Percentiles rank a stretch among this genome's conserved stretches.
Evolutionary conservation across 108 stramenopile genomes (phyloP).

Genomic region (Mediolabrus comicus): DNA sequence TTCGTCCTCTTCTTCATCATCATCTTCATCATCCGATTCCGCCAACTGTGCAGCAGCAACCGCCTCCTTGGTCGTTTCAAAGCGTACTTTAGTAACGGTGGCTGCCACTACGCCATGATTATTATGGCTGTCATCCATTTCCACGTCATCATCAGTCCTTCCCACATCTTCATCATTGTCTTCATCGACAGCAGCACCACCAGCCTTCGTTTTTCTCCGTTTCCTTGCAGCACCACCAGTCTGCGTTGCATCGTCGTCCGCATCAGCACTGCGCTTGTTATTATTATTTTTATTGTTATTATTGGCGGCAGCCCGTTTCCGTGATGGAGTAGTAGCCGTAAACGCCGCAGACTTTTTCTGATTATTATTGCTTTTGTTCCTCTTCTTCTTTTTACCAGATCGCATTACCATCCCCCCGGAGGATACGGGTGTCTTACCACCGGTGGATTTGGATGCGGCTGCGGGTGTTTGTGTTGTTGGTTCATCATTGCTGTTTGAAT

Average conservation of each 20-base stretch:
- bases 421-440: background rate
- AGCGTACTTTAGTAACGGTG: background rate
- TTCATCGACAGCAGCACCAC: background rate
- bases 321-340: background rate
- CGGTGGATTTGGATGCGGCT: background rate
- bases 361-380: too few relatives aligned
- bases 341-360: too few relatives aligned
- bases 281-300: too few relatives aligned
- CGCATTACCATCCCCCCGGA: background rate
- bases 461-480: background rate
- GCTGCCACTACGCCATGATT: background rate
- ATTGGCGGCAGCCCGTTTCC: background rate
- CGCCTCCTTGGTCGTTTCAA: conserved; percentile 1
- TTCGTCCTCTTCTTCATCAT: background rate
- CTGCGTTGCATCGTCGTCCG: background rate
- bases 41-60: conserved; percentile 2
- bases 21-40: background rate
- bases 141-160: background rate
- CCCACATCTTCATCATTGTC: background rate
- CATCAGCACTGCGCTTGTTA: background rate
- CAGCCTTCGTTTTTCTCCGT: background rate
- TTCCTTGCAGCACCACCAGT: background rate
- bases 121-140: background rate
- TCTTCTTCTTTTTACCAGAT: conserved; percentile 8
- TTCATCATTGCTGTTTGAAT: background rate